Evolutionary conservation across 768 basidiomycete species (phyloP).

Genomic region (Pisolithus orientalis): DNA sequence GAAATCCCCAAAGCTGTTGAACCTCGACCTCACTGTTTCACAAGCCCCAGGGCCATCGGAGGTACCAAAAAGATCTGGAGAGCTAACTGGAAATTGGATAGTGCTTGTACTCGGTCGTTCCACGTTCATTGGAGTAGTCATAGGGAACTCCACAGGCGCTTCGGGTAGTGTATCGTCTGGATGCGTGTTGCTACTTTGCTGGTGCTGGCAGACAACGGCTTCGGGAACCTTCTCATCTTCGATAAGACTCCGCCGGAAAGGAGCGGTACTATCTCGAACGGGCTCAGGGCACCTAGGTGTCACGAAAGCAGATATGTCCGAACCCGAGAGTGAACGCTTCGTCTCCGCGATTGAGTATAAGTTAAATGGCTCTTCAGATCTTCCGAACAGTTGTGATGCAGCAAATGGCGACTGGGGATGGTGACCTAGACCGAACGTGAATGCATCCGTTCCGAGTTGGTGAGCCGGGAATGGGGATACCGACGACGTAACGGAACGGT

Average conservation of each 20-base stretch:
- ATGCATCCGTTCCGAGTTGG: conserved; percentile 53
- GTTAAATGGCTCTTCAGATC: conserved; percentile 72
- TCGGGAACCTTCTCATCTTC: conserved; percentile 70
- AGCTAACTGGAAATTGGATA: conserved; percentile 75
- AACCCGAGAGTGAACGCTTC: conserved; percentile 46
- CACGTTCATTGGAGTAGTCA: conserved; percentile 42
- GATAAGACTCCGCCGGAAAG: conserved; percentile 66
- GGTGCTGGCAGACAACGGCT: conserved; percentile 35
- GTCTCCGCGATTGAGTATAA: conserved; percentile 80
- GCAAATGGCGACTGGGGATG: conserved; percentile 85
- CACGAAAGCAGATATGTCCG: conserved; percentile 46
- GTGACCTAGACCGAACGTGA: conserved; percentile 31
- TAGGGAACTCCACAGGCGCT: conserved; percentile 53
- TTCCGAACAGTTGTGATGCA: conserved; percentile 77
- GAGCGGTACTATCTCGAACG: conserved; percentile 53
- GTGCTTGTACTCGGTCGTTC: conserved; percentile 53
- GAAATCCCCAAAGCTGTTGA: conserved; percentile 67
- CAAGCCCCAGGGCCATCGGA: conserved; percentile 51
- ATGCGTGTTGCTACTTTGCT: conserved; percentile 9
- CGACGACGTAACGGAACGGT: conserved; percentile 72
- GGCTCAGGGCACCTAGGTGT: conserved; percentile 48
- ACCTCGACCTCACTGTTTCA: conserved; percentile 50
- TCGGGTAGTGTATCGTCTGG: conserved; percentile 39
- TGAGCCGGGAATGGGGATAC: conserved; percentile 72
- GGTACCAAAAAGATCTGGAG: conserved; percentile 55